phyloP scores from a whole-genome alignment of 441 rosid species.

The Jatropha multifida region DNA sequence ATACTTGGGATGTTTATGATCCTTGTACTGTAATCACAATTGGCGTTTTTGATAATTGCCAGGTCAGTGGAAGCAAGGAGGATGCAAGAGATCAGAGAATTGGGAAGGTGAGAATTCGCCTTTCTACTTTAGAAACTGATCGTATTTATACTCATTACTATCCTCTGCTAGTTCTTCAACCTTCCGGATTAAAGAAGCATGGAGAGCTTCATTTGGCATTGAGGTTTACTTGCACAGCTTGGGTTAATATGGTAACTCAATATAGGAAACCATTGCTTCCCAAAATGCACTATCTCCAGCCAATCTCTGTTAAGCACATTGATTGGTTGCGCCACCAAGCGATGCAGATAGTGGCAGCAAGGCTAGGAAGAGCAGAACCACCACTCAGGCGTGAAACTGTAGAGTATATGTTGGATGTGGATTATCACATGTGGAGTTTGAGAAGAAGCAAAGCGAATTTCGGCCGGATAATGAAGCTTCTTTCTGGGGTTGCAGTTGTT shows the following conservation, averaged over 20 bases:
- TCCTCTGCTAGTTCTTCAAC: slow-evolving; percentile 34
- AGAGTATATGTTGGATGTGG: slow-evolving; percentile 63
- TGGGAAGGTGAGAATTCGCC: slow-evolving; percentile 55
- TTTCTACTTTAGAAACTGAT: slow-evolving; percentile 48
- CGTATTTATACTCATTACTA: slow-evolving; percentile 52
- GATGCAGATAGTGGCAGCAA: slow-evolving; percentile 31
- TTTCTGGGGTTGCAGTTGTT: slow-evolving; percentile 29
- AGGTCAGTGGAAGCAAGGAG: slow-evolving; percentile 57
- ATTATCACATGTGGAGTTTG: slow-evolving; percentile 55
- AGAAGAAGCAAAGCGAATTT: slow-evolving; percentile 59
- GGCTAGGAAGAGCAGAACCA: slow-evolving; percentile 42
- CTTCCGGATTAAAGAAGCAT: slow-evolving; percentile 27
- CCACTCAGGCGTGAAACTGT: slow-evolving; percentile 58
- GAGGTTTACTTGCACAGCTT: slow-evolving; percentile 36
- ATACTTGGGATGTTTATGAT: slow-evolving; percentile 66
- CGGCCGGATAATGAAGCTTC: slow-evolving; percentile 36
- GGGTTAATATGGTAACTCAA: slow-evolving; percentile 32
- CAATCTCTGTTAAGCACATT: slow-evolving; percentile 31
- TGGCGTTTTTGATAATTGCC: slow-evolving; percentile 54
- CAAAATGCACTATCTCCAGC: slow-evolving; percentile 39
- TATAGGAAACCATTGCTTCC: slow-evolving; percentile 40
- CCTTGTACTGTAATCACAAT: slow-evolving; percentile 54
- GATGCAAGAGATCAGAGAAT: slow-evolving; percentile 50
- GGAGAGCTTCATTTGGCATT: slow-evolving; percentile 40
- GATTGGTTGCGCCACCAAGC: slow-evolving; percentile 38